A percentile compares a stretch with the other conserved stretches of the same genome.
These are phyloP conservation scores for Phallus indusiatus DNA, from an alignment of 768 basidiomycete genomes.

Conservation along the genomic window DNA sequence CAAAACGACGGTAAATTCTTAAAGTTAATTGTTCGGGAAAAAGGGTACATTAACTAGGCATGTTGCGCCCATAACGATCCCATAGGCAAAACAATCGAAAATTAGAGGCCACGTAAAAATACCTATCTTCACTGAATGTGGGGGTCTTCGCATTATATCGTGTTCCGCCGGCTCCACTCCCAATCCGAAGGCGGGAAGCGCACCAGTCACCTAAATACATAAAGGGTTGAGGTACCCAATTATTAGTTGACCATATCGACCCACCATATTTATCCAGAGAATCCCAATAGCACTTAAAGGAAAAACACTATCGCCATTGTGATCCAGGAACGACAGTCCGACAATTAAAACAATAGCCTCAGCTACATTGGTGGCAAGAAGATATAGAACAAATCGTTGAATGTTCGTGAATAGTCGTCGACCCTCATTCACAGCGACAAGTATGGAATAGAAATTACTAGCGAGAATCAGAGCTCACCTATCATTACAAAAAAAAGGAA, in stretches of 20 bases:
- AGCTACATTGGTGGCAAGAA: slow-evolving; percentile 34
- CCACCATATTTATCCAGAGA: slow-evolving; percentile 31
- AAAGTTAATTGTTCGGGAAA: not conserved
- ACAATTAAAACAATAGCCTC: not conserved
- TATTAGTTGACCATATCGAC: not conserved
- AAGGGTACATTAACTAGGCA: not conserved
- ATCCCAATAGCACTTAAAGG: slow-evolving; percentile 44
- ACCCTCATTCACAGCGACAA: slow-evolving; percentile 48
- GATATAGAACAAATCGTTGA: slow-evolving; percentile 39
- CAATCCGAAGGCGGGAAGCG: slow-evolving; percentile 42
- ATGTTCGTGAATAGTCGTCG: slow-evolving; percentile 52
- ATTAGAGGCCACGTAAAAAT: not conserved
- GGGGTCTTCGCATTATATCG: slow-evolving; percentile 41
- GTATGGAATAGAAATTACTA: slow-evolving; percentile 51
- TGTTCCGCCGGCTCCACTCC: slow-evolving; percentile 40
- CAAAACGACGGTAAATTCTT: not conserved
- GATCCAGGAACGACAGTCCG: slow-evolving; percentile 45
- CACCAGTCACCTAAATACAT: not conserved
- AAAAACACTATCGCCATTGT: slow-evolving; percentile 48
- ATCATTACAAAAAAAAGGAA: not conserved
- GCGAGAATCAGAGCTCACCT: not conserved
- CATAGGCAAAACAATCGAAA: not conserved
- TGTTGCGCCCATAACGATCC: not conserved
- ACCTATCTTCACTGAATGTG: slow-evolving; percentile 20
- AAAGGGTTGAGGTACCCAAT: not conserved